Conservation (phyloP, 306 rosid species). For the Dryas drummondii region DNA sequence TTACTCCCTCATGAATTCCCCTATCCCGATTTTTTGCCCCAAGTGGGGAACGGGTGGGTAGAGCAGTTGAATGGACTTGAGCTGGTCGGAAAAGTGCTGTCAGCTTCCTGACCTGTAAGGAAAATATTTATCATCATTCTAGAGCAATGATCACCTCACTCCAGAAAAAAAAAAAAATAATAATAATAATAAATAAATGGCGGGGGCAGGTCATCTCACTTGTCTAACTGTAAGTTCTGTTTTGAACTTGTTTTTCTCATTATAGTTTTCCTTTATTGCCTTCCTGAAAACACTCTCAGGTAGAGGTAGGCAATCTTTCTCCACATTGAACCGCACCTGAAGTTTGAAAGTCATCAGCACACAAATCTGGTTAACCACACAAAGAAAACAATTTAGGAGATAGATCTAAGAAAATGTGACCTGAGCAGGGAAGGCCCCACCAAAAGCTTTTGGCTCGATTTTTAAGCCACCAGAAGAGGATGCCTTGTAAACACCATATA, state of each 20-base stretch:
- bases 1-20: conserved; percentile 27
- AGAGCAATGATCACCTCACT: conserved; percentile 3
- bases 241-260: conserved; percentile 67
- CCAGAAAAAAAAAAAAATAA: conserved; percentile 1
- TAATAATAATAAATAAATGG: background rate
- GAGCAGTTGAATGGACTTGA: conserved; percentile 36
- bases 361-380: conserved; percentile 14
- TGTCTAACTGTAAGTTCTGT: conserved; percentile 71
- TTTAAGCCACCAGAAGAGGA: conserved; percentile 77
- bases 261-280: conserved; percentile 81
- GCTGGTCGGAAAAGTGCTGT: conserved; percentile 64
- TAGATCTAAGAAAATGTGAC: conserved; percentile 36
- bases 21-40: conserved; percentile 34
- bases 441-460: conserved; percentile 85
- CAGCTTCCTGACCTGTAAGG: conserved; percentile 77
- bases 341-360: conserved; percentile 26
- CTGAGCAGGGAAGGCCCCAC: conserved; percentile 94
- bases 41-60: conserved; percentile 29
- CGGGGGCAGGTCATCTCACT: conserved; percentile 35
- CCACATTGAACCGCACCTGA: conserved; percentile 78
- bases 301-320: conserved; percentile 74
- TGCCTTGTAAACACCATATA: conserved; percentile 81
- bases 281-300: conserved; percentile 75
- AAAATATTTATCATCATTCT: conserved; percentile 15
- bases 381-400: conserved; percentile 5